Evolutionary conservation across 257 asterid genomes (phyloP).

Genomic region (Rehmannia glutinosa): DNA sequence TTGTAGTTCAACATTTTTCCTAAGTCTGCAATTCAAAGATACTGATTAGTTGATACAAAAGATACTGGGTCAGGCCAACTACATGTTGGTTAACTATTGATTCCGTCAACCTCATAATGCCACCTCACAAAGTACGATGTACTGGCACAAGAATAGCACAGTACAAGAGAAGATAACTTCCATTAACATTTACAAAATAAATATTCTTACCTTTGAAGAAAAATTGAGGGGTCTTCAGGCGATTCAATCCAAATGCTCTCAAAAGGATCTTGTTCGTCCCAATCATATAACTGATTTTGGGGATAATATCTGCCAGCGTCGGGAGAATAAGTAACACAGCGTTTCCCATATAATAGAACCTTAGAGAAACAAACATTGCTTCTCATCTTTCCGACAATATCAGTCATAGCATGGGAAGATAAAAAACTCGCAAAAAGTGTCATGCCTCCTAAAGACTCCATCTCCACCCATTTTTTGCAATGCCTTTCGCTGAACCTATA

Average conservation of each 20-base stretch:
- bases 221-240: conserved; percentile 45
- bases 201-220: conserved; percentile 24
- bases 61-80: neutral
- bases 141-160: neutral
- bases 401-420: conserved; percentile 42
- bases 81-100: neutral
- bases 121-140: neutral
- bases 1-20: neutral
- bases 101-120: neutral
- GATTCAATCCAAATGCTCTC: conserved; percentile 56
- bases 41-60: neutral
- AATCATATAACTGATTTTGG: conserved; percentile 32
- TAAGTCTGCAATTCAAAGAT: neutral
- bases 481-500: conserved; percentile 52
- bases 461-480: conserved; percentile 34
- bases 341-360: conserved; percentile 56
- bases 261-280: conserved; percentile 47
- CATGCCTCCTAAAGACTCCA: conserved; percentile 34
- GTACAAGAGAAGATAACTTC: conserved; percentile 17
- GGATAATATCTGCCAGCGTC: conserved; percentile 66
- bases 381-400: conserved; percentile 46
- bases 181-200: conserved; percentile 1
- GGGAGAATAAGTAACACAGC: conserved; percentile 67
- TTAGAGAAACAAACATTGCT: conserved; percentile 46
- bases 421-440: conserved; percentile 47